These are phyloP conservation scores for Paracorniculantispora psalliotae DNA, from an alignment of 2,329 filamentous ascomycete species.

Conservation along the genomic window DNA sequence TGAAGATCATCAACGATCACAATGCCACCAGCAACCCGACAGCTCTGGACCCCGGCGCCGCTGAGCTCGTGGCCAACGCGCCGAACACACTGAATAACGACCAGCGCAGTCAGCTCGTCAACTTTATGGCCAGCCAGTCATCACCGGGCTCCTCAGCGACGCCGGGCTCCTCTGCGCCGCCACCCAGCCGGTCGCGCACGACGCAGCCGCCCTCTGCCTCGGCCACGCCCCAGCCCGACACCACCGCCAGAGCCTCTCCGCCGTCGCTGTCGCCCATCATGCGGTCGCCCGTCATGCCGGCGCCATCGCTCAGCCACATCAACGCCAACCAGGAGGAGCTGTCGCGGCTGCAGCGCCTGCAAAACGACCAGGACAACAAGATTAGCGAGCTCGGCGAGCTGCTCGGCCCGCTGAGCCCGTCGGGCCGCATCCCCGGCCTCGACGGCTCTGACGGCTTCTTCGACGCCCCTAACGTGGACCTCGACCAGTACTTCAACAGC, in stretches of 20 bases:
- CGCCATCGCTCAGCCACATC: constrained; percentile 57
- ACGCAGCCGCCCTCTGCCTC: constrained; percentile 19
- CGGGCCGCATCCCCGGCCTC: constrained; percentile 70
- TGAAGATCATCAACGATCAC: constrained; percentile 61
- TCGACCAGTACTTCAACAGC: constrained; percentile 48
- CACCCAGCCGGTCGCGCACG: constrained; percentile 12
- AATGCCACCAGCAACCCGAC: constrained; percentile 48
- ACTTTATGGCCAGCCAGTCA: constrained; percentile 50
- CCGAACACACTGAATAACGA: constrained; percentile 51
- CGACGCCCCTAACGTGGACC: constrained; percentile 36
- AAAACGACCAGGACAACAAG: constrained; percentile 71
- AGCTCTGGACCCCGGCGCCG: constrained; percentile 48
- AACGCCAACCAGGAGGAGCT: constrained; percentile 69
- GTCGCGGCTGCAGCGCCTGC: constrained; percentile 71
- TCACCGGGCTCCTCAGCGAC: constrained; percentile 21
- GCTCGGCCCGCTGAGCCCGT: constrained; percentile 75
- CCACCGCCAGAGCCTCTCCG: constrained; percentile 23
- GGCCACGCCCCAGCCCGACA: constrained; percentile 17
- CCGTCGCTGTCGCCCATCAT: constrained; percentile 48
- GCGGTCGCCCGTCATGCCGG: constrained; percentile 36
- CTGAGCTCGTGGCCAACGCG: constrained; percentile 47
- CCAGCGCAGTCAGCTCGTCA: constrained; percentile 54
- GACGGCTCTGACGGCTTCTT: constrained; percentile 34
- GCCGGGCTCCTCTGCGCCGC: constrained; percentile 16
- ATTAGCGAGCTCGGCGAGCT: constrained; percentile 70